A percentile compares a stretch with the other conserved stretches of the same genome.
phyloP scores from a whole-genome alignment of 345 rosid species.

The Ailanthus altissimus region DNA sequence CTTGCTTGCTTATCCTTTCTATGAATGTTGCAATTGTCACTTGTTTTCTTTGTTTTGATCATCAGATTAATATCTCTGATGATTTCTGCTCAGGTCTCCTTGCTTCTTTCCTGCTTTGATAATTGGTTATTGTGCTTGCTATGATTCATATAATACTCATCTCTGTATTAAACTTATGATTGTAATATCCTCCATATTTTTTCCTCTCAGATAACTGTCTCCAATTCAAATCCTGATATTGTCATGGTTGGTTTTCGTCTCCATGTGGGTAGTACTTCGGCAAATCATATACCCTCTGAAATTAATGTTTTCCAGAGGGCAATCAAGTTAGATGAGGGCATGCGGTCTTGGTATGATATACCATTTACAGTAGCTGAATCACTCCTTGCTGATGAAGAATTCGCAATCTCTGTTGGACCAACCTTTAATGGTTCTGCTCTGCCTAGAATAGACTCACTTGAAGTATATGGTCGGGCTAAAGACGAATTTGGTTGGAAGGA shows the following conservation, averaged over 20 bases:
- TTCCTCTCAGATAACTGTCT: conserved; percentile 72
- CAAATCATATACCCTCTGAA: conserved; percentile 89
- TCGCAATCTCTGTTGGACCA: conserved; percentile 77
- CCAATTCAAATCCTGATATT: conserved; percentile 90
- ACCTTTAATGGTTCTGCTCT: conserved; percentile 73
- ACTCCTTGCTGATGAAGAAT: conserved; percentile 97
- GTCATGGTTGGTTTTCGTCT: conserved; percentile 98
- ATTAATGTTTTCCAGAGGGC: conserved; percentile 87
- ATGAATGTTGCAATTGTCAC: background rate
- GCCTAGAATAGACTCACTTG: conserved; percentile 92
- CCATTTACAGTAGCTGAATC: conserved; percentile 97
- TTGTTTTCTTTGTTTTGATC: background rate
- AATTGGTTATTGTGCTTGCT: conserved; percentile 10
- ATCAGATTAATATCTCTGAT: background rate
- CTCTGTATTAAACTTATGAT: conserved; percentile 5
- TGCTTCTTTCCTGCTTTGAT: background rate
- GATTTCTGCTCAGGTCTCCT: background rate
- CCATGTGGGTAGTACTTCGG: conserved; percentile 88
- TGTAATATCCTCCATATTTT: conserved; percentile 6
- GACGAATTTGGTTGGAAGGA: conserved; percentile 99
- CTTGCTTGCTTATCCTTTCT: background rate
- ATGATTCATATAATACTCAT: background rate
- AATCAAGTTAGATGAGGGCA: conserved; percentile 92
- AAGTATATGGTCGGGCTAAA: conserved; percentile 94
- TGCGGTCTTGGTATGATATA: conserved; percentile 95